Base-by-base conservation (phyloP, 2,329 filamentous ascomycete species). In the Paracoccidioides brasiliensis region DNA sequence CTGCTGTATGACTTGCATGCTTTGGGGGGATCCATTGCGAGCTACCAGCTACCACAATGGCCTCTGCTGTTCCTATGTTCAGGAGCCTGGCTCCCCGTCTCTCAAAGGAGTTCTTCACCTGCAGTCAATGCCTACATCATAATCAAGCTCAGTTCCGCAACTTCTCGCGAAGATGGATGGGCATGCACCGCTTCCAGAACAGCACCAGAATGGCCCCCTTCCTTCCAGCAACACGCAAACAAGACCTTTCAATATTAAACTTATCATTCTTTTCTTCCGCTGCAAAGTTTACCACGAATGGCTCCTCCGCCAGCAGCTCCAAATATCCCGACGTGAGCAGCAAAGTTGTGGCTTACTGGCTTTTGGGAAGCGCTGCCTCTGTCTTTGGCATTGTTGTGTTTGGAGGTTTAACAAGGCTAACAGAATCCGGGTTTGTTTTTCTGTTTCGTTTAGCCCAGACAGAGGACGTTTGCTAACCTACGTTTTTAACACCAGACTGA, bases 381-480 rank as follows among this genome's bases (percentile, higher is more conserved):
- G 93, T 97, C 53, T 98, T 97, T 72, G 93, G 93, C 58, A 95
- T 98, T 64, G 90, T 98, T 53, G 82, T 98, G 46, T 95, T 94
- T 70, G 93, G 93, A 56, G 93, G 93, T 5, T 77, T 98, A 63
- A 98, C 93, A 35, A 80, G 93, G 57, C 78, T 98, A 63, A 98
- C 93, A 3, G 93, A 98, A 74, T 98, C 93, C 62, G 93, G 90
- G 90, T 95, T 80, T 62, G 76, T 59, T 44, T 30, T 38, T 49
- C 22, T 9, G 41, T 30, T 8, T 22, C 22, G 9, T 38, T 43
- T 22, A 22, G 22, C 22, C 22, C 22, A 1, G 22, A 22, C 48
- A 14, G 8, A 42, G 35, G 37, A 54, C 54, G 38, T n/a, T 50
- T 46, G 49, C 53, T 52, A 48, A 50, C 30, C 5, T 15, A 37